Evolutionary conservation across 176 grass and related monocot species (phyloP).

Genomic region (Cocos nucifera): DNA sequence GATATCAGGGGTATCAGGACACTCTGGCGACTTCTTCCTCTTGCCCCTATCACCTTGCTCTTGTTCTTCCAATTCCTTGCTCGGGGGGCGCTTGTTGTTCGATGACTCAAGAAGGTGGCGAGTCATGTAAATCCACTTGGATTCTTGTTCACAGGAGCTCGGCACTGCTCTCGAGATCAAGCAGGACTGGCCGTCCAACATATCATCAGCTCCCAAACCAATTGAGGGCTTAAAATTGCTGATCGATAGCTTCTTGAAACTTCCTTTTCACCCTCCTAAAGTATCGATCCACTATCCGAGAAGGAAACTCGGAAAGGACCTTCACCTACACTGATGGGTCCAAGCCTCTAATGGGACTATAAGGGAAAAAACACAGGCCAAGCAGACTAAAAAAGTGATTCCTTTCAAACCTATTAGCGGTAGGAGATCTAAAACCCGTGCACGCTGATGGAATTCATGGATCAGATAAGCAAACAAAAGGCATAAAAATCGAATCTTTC

Average conservation of each 20-base stretch:
- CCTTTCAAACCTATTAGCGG: background rate
- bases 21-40: background rate
- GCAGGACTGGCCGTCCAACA: conserved; percentile 11
- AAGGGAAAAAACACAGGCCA: background rate
- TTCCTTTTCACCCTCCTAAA: background rate
- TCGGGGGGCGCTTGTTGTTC: conserved; percentile 1
- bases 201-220: background rate
- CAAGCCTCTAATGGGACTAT: background rate
- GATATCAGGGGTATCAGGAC: conserved; percentile 9
- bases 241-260: background rate
- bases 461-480: conserved; percentile 2
- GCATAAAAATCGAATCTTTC: conserved; percentile 4
- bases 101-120: background rate
- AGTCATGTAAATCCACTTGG: conserved; percentile 13
- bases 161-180: conserved; percentile 1
- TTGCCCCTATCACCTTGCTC: background rate
- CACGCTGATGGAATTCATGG: background rate
- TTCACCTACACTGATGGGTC: too few relatives aligned
- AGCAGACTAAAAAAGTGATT: background rate
- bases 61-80: conserved; percentile 4
- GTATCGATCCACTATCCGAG: background rate
- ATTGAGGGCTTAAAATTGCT: background rate
- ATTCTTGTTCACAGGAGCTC: conserved; percentile 2
- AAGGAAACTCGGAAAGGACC: too few relatives aligned
- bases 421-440: background rate